A percentile compares a stretch with the other conserved stretches of the same genome.
phyloP scores from a whole-genome alignment of 306 rosid genomes.

The Ziziphus jujuba region DNA sequence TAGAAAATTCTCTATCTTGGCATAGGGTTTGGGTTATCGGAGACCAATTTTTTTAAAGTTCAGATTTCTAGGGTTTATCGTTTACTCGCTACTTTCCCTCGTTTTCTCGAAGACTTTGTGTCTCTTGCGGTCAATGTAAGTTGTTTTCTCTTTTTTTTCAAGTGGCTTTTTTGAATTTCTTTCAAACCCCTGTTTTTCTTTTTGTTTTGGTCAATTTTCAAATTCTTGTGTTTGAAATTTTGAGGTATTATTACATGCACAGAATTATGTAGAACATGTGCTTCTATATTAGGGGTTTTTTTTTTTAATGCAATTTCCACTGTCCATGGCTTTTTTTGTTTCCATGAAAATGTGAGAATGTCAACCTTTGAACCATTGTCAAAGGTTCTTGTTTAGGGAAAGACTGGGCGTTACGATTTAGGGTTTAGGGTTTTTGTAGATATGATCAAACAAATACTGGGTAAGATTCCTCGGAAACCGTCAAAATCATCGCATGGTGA shows the following conservation, averaged over 20 bases:
- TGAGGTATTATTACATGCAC: slow-evolving; percentile 8
- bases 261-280: slow-evolving; percentile 1
- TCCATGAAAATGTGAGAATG: slow-evolving; percentile 19
- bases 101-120: slow-evolving; percentile 17
- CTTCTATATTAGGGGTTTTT: slow-evolving; percentile 20
- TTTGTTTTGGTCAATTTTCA: not conserved
- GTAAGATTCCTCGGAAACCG: slow-evolving; percentile 57
- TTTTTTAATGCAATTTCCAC: not conserved
- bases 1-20: slow-evolving; percentile 2
- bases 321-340: not conserved
- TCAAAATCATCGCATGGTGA: slow-evolving; percentile 43
- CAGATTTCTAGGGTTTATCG: slow-evolving; percentile 3
- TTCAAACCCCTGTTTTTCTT: slow-evolving; percentile 6
- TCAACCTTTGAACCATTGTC: slow-evolving; percentile 4
- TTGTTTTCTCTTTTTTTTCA: slow-evolving; percentile 17
- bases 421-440: slow-evolving; percentile 31
- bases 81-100: slow-evolving; percentile 14
- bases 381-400: slow-evolving; percentile 10
- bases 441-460: slow-evolving; percentile 59
- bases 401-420: not conserved
- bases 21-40: slow-evolving; percentile 28
- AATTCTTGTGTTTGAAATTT: slow-evolving; percentile 7
- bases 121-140: slow-evolving; percentile 38
- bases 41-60: slow-evolving; percentile 19
- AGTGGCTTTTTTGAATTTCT: slow-evolving; percentile 26